Percentiles rank a stretch among this genome's conserved stretches.
These are phyloP conservation scores for Fusarium sarcochroum DNA, from an alignment of 2,329 filamentous ascomycete species.

Conservation along the genomic window DNA sequence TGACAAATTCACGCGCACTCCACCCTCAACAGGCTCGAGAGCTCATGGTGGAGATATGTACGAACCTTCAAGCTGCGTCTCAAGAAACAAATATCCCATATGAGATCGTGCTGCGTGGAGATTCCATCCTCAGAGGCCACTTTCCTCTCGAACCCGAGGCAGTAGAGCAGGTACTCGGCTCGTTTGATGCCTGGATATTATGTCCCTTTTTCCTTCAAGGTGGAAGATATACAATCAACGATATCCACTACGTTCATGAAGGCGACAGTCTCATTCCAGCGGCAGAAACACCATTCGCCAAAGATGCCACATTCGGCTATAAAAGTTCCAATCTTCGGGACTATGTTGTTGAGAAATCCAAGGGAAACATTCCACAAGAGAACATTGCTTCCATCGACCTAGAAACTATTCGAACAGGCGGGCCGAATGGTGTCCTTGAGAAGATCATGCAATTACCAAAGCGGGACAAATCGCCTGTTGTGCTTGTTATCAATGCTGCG, in stretches of 20 bases:
- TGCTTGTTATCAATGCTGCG: constrained; percentile 65
- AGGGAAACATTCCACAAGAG: constrained; percentile 56
- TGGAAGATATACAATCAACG: constrained; percentile 68
- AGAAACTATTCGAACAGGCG: constrained; percentile 63
- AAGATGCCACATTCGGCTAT: constrained; percentile 71
- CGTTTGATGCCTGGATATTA: constrained; percentile 66
- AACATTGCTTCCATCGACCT: constrained; percentile 61
- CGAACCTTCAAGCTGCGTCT: constrained; percentile 62
- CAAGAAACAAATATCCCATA: constrained; percentile 56
- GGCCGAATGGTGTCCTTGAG: constrained; percentile 58
- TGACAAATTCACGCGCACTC: constrained; percentile 59
- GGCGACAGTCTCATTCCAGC: constrained; percentile 58
- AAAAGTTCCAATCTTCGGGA: constrained; percentile 61
- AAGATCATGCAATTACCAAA: constrained; percentile 54
- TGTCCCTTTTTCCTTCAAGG: constrained; percentile 73
- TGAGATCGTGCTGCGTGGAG: constrained; percentile 69
- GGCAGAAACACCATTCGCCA: constrained; percentile 67
- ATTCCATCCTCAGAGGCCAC: constrained; percentile 70
- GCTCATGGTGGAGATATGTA: constrained; percentile 66
- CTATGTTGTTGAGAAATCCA: constrained; percentile 69
- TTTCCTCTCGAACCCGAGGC: constrained; percentile 69
- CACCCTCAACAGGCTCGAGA: constrained; percentile 61
- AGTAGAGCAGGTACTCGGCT: constrained; percentile 63
- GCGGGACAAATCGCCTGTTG: constrained; percentile 49
- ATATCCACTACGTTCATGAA: constrained; percentile 71